A percentile compares a stretch with the other conserved stretches of the same genome.
Conservation (phyloP, 2,329 filamentous ascomycete species). For the Curvularia spicifera region DNA sequence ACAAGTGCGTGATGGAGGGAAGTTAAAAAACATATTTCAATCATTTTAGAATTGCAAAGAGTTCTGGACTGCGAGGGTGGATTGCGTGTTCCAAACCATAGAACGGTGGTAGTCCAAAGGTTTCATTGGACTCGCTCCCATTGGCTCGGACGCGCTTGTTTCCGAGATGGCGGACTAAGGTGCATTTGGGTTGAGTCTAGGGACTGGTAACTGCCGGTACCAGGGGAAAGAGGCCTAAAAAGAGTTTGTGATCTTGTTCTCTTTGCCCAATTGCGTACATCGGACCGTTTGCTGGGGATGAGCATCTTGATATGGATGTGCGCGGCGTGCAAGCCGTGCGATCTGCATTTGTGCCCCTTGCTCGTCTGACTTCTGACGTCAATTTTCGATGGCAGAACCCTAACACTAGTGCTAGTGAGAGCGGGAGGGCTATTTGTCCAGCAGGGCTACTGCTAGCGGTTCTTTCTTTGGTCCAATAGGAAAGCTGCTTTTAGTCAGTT, state of each 20-base stretch:
- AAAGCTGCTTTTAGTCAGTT: not conserved
- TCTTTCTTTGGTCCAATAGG: not conserved
- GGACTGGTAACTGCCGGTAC: not conserved
- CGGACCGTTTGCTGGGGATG: not conserved
- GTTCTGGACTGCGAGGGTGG: no score
- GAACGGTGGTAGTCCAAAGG: not conserved
- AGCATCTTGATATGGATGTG: not conserved
- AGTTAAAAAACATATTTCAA: not conserved
- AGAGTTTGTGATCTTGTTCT: not conserved
- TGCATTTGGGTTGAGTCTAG: not conserved
- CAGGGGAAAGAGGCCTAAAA: not conserved
- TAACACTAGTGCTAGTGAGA: not conserved
- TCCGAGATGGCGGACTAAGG: not conserved
- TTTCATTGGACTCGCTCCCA: not conserved
- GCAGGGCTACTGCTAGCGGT: not conserved
- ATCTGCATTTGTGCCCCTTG: not conserved
- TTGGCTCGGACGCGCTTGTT: not conserved
- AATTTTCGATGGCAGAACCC: not conserved
- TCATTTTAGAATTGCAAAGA: no score
- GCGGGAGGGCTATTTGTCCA: not conserved
- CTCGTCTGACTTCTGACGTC: not conserved
- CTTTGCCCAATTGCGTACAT: not conserved
- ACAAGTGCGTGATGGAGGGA: not conserved
- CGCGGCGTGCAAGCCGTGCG: not conserved
- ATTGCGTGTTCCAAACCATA: not conserved